Evolutionary conservation across 2,329 filamentous ascomycete genomes (phyloP), one percentile per base, ranked within the genome.

Genomic region (Alternaria rosae): DNA sequence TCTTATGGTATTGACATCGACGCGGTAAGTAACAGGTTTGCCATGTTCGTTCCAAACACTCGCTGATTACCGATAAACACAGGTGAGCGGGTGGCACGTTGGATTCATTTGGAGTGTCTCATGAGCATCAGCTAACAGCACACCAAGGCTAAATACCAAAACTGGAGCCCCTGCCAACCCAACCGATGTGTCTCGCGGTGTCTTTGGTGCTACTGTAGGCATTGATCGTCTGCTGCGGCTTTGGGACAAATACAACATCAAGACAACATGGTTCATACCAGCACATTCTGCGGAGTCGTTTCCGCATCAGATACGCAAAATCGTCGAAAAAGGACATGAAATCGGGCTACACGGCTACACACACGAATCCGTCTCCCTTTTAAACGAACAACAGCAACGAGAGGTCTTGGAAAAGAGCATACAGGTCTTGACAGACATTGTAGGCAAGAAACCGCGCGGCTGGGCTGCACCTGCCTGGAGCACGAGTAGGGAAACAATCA

Each of bases 201-300:
- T 82, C 42, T 82, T 77, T 59, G 80, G 79, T 28, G 80, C 79
- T 2, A 81, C 78, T 2, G 75, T 81, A 2, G 79, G 80, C 30
- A 74, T 81, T 38, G 73, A 80, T 54, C 74, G 80, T 12, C 70
- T 83, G 3, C 76, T 83, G 6, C 78, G 77, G 48, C 71, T 83
- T 9, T 82, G 72, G 68, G 72, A 76, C 44, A 80, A 79, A 42
- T 78, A 82, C 68, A 68, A 76, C 50, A 83, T 83, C 69, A 79
- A 78, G 59, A 68, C 78, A 9, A 82, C 79, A 2, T 82, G 79
- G 76, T 82, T 81, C 67, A 68, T 76, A 58, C 81, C 80, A 12
- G 80, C 75, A 4, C 81, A 83, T 64, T 73, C 82, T 3, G 68
- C 85, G 6, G 82, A 84, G 57, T 82, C 80, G 0, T 83, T 86